Percentiles rank a stretch among this genome's conserved stretches.
Evolutionary conservation across 306 rosid genomes (phyloP).

Genomic region (Dryas alaskensis): DNA sequence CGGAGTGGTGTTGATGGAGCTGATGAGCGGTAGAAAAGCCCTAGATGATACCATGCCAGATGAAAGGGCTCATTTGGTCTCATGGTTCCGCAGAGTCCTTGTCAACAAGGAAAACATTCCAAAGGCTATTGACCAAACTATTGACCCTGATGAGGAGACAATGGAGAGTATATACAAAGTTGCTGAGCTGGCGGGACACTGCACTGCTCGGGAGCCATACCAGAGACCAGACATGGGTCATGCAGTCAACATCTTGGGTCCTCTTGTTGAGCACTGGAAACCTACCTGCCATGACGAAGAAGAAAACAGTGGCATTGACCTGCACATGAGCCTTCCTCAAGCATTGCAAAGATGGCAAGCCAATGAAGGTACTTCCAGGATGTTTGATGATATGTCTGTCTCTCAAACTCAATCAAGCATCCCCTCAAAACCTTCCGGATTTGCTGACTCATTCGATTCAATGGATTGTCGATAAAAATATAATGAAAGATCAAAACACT

Average conservation of each 20-base stretch:
- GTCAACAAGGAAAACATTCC: constrained; percentile 81
- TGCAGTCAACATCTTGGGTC: constrained; percentile 73
- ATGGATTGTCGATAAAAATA: constrained; percentile 62
- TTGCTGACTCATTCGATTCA: constrained; percentile 71
- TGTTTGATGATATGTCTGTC: constrained; percentile 55
- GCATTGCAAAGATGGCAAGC: constrained; percentile 90
- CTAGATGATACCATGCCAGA: constrained; percentile 73
- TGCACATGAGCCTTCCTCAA: constrained; percentile 79
- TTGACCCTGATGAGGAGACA: constrained; percentile 79
- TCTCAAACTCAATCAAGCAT: constrained; percentile 82
- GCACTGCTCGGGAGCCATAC: constrained; percentile 87
- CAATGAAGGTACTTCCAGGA: constrained; percentile 79
- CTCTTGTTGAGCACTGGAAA: constrained; percentile 83
- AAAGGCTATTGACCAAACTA: constrained; percentile 71
- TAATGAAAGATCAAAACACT: constrained; percentile 12
- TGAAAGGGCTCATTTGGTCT: constrained; percentile 76
- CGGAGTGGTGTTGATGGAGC: constrained; percentile 87
- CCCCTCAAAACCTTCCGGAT: constrained; percentile 71
- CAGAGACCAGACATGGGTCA: constrained; percentile 96
- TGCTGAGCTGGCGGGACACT: constrained; percentile 78
- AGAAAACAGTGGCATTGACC: constrained; percentile 63
- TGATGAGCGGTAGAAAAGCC: constrained; percentile 76
- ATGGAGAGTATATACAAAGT: constrained; percentile 86
- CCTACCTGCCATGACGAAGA: constrained; percentile 63
- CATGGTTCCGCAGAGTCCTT: constrained; percentile 82